These are phyloP conservation scores for Nakataea oryzae DNA, from an alignment of 2,329 filamentous ascomycete genomes.

Conservation along the genomic window DNA sequence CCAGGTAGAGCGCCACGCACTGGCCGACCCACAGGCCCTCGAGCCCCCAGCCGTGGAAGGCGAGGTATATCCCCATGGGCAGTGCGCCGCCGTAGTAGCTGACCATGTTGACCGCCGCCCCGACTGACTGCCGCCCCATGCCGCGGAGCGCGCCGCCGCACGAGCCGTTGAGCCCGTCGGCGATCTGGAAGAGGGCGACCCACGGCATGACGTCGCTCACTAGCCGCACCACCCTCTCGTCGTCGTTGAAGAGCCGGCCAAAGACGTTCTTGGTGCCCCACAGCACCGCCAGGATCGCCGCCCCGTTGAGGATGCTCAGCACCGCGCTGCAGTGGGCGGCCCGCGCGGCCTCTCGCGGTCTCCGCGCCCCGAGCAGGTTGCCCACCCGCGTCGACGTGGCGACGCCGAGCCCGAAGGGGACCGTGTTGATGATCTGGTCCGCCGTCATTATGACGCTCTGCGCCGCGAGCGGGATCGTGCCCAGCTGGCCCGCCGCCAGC, in stretches of 20 bases:
- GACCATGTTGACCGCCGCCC: constrained; percentile 69
- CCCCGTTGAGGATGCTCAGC: constrained; percentile 60
- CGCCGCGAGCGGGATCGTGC: constrained; percentile 68
- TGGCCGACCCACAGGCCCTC: constrained; percentile 75
- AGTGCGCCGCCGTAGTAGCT: constrained; percentile 78
- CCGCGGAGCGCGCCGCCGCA: constrained; percentile 74
- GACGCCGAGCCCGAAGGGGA: constrained; percentile 79
- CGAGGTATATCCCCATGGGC: constrained; percentile 73
- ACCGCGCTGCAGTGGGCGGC: constrained; percentile 68
- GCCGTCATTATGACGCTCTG: constrained; percentile 87
- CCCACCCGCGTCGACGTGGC: constrained; percentile 69
- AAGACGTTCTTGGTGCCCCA: constrained; percentile 64
- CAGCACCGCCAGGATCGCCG: constrained; percentile 54
- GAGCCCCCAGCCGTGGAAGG: constrained; percentile 78
- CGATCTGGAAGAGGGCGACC: constrained; percentile 83
- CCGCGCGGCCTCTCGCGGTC: constrained; percentile 54
- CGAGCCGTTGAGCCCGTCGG: constrained; percentile 75
- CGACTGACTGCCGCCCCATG: constrained; percentile 80
- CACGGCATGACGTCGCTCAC: constrained; percentile 74
- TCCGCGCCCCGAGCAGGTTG: constrained; percentile 64
- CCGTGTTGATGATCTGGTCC: constrained; percentile 75
- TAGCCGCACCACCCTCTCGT: constrained; percentile 58
- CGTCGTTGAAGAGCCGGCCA: constrained; percentile 72
- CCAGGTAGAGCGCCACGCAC: constrained; percentile 70
- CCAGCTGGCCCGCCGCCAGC: constrained; percentile 68